Conservation (phyloP, 129 eudicot species). For the Cynara cardunculus region DNA sequence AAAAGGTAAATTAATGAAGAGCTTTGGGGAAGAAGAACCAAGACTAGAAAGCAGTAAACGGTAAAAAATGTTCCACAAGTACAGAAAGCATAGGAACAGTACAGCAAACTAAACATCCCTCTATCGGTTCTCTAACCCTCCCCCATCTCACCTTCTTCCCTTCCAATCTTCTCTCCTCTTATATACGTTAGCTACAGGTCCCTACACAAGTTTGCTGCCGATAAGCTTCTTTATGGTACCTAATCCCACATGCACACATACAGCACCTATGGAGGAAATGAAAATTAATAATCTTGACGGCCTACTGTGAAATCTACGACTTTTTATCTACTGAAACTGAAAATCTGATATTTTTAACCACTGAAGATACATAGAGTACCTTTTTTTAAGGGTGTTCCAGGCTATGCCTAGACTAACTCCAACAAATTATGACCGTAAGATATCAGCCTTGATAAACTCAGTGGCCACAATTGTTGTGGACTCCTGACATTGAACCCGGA, state of each 20-base stretch:
- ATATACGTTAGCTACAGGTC: not conserved
- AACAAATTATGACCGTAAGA: no score
- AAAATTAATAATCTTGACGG: not conserved
- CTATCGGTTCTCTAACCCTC: not conserved
- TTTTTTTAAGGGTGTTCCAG: no score
- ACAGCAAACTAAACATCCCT: no score
- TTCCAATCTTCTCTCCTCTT: no score
- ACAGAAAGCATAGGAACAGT: no score
- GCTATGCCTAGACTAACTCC: no score
- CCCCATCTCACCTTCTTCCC: not conserved
- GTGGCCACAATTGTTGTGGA: no score
- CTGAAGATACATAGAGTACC: not conserved
- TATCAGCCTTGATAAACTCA: no score
- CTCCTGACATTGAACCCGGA: no score
- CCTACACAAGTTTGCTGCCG: no score
- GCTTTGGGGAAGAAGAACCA: not conserved
- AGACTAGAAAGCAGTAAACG: not conserved
- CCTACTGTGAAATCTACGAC: not conserved
- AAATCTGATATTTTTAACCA: not conserved
- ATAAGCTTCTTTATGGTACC: no score
- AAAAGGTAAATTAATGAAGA: not conserved
- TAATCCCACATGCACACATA: no score
- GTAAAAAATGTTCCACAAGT: not conserved
- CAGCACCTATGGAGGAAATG: not conserved
- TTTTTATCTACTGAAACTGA: not conserved